phyloP scores from a whole-genome alignment of 1,139 yeast genomes.

The Taphrina populina region DNA sequence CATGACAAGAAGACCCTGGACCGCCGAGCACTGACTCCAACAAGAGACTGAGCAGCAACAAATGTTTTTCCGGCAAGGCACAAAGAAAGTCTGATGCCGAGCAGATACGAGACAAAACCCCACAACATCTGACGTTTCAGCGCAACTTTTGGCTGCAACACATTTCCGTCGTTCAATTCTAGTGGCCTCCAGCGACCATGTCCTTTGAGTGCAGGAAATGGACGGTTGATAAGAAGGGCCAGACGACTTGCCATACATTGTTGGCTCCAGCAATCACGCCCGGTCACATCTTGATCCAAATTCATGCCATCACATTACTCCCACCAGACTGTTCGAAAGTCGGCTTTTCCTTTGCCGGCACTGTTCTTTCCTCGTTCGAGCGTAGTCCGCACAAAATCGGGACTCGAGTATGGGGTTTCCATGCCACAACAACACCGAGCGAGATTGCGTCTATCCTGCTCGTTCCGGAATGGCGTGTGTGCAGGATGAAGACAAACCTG shows the following conservation, averaged over 20 bases:
- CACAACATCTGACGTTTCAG: no score
- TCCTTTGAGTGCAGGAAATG: slow-evolving; percentile 1
- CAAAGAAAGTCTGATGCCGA: no score
- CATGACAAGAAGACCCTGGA: neutral
- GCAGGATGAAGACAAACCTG: slow-evolving; percentile 27
- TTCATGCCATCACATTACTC: slow-evolving; percentile 17
- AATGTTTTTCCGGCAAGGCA: no score
- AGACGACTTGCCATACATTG: neutral
- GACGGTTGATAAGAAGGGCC: neutral
- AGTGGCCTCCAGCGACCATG: no score
- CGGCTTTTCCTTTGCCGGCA: slow-evolving; percentile 21
- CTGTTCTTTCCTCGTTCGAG: slow-evolving; percentile 11
- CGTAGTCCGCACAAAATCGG: slow-evolving; percentile 1
- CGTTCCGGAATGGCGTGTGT: slow-evolving; percentile 22
- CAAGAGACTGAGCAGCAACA: no score
- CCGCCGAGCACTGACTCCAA: neutral
- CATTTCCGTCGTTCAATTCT: no score
- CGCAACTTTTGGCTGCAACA: no score
- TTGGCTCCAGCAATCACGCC: slow-evolving; percentile 3
- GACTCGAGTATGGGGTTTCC: slow-evolving; percentile 6
- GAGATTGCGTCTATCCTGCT: slow-evolving; percentile 3
- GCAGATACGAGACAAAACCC: no score
- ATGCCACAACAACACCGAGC: neutral
- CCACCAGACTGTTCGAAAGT: neutral
- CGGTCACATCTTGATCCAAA: slow-evolving; percentile 15